Base-by-base conservation (phyloP, 2,329 filamentous ascomycete species). In the Huntiella abstrusa region DNA sequence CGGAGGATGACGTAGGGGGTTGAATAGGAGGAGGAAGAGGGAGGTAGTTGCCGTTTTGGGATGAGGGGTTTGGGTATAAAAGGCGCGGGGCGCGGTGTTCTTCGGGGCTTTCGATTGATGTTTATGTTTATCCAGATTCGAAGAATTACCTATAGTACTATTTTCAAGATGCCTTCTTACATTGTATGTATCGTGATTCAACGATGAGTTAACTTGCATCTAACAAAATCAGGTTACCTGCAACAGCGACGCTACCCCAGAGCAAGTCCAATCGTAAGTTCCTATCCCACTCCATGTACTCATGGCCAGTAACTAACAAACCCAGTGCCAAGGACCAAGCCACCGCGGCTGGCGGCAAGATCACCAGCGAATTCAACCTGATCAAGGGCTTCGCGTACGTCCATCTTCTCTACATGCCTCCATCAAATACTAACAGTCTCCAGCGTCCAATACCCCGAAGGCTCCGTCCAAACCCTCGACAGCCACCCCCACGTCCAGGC, bases 351-450 rank as follows among this genome's bases (percentile, higher is more conserved):
- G 88, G 88, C 58, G 88, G 86, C 59, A 76, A 75, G 62, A 91
- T 96, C 65, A 75, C 66, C 47, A 77, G 91, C 55, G 83, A 91
- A 61, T 94, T 84, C 69, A 79, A 66, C 51, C 64, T 94, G 55
- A 86, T 94, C 71, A 92, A 88, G 68, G 87, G 81, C 49, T 95
- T 95, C 68, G 79, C 83, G 88, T 95, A 76, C 55, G 83, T 69
- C 41, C 33, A 19, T 49, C 35, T 16, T 13, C n/a, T 19, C n/a
- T 17, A 10, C 15, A 3, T 12, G 11, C 12, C 10, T 5, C 13
- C 44, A 36, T 39, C 12, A 12, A 22, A 13, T 22, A 38, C 33
- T 13, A 34, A 15, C 5, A 37, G 7, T 32, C 0, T 15, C 11
- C 13, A 49, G 47, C 39, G 85, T 86, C 56, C 68, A 73, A 48